phyloP scores from a whole-genome alignment of 345 rosid genomes.

The sweet orange (Citrus sinensis) region DNA sequence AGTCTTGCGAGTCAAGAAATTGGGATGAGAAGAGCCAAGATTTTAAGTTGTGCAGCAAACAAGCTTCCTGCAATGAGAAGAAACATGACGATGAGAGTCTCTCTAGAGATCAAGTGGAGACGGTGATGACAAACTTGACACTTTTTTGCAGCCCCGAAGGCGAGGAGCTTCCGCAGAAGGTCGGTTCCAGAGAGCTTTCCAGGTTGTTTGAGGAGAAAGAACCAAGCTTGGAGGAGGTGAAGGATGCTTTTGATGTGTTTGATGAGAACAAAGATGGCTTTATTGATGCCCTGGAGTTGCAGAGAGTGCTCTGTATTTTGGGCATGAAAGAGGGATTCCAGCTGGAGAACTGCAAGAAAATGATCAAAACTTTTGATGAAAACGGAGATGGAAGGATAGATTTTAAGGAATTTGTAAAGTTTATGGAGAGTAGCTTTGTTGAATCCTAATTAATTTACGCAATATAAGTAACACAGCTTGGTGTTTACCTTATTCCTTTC shows the following conservation, averaged over 20 bases:
- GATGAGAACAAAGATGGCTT: constrained; percentile 80
- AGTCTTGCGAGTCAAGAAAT: constrained; percentile 10
- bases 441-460: constrained; percentile 7
- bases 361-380: constrained; percentile 61
- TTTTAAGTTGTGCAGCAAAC: constrained; percentile 20
- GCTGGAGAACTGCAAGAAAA: constrained; percentile 50
- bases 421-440: constrained; percentile 62
- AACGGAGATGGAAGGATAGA: constrained; percentile 63
- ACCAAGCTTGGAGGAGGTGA: constrained; percentile 74
- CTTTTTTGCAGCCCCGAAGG: constrained; percentile 38
- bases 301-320: constrained; percentile 50
- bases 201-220: constrained; percentile 71
- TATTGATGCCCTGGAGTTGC: constrained; percentile 67
- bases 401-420: constrained; percentile 63
- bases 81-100: constrained; percentile 27
- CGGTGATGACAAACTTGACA: constrained; percentile 61
- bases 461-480: neutral
- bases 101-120: constrained; percentile 51
- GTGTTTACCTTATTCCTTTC: neutral
- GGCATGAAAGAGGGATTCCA: constrained; percentile 48
- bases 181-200: constrained; percentile 38
- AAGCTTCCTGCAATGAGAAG: neutral
- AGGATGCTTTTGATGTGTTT: constrained; percentile 74
- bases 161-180: constrained; percentile 33
- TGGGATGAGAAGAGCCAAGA: constrained; percentile 24